Conservation (phyloP, 1,284 basidiomycete genomes). For the Cerioporus squamosus region DNA sequence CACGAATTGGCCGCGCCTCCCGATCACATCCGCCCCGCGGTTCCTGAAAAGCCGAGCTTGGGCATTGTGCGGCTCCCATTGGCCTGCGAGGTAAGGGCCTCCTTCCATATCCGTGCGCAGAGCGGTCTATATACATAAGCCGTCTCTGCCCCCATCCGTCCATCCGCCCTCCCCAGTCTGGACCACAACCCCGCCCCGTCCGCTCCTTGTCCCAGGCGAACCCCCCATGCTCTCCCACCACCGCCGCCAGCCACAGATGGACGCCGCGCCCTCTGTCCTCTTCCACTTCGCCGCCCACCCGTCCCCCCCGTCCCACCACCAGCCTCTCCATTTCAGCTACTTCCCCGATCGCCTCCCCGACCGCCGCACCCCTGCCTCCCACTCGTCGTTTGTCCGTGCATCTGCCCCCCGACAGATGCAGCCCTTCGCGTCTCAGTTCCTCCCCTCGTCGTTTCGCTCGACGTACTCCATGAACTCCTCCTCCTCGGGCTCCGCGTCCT, state of each 20-base stretch:
- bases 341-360: conserved; percentile 20
- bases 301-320: conserved; percentile 13
- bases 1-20: conserved; percentile 12
- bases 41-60: conserved; percentile 18
- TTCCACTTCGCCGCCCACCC: conserved; percentile 20
- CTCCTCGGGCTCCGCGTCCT: conserved; percentile 20
- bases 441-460: conserved; percentile 18
- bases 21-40: conserved; percentile 24
- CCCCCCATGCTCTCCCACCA: conserved; percentile 11
- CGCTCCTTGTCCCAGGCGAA: conserved; percentile 12
- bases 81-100: conserved; percentile 14
- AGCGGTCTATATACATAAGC: conserved; percentile 21
- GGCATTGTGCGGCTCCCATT: conserved; percentile 19
- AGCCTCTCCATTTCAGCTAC: conserved; percentile 20
- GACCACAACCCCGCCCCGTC: conserved; percentile 16
- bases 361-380: conserved; percentile 24
- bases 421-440: conserved; percentile 14
- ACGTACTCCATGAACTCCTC: conserved; percentile 20
- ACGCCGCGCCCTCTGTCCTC: conserved; percentile 20
- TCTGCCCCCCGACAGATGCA: conserved; percentile 27
- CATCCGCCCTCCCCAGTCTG: conserved; percentile 19
- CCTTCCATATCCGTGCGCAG: conserved; percentile 19
- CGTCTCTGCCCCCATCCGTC: conserved; percentile 19
- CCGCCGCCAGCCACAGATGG: conserved; percentile 24
- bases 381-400: conserved; percentile 31